phyloP scores from a whole-genome alignment of 805 yeast species.

The Wickerhamiella parazyma region DNA sequence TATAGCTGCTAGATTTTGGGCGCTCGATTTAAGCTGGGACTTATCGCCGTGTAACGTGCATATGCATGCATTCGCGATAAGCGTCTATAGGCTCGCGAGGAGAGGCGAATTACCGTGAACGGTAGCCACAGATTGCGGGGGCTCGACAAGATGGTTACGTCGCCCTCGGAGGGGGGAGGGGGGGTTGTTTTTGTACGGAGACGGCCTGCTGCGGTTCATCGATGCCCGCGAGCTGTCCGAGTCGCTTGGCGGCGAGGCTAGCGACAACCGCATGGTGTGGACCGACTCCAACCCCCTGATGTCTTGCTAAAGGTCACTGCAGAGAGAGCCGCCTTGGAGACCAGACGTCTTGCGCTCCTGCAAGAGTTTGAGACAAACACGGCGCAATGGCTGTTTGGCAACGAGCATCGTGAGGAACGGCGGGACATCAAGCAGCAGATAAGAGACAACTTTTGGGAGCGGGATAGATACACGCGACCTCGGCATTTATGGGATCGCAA shows the following conservation, averaged over 20 bases:
- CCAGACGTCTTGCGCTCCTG: neutral
- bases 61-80: no score
- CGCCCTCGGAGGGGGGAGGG: no score
- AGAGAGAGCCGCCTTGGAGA: neutral
- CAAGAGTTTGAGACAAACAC: neutral
- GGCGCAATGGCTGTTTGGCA: neutral
- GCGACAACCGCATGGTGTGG: neutral
- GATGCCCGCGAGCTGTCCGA: neutral
- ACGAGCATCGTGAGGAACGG: neutral
- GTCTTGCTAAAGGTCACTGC: neutral
- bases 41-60: no score
- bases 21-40: no score
- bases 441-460: constrained; percentile 33
- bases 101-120: no score
- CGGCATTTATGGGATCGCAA: constrained; percentile 67
- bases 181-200: neutral
- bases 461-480: constrained; percentile 74
- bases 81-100: no score
- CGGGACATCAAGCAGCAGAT: neutral
- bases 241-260: constrained; percentile 1
- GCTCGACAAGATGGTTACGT: no score
- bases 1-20: no score
- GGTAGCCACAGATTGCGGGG: no score
- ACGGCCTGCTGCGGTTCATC: constrained; percentile 1
- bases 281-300: neutral